Evolutionary conservation across 78 protist species (phyloP).

Genomic region (Dictyostelium discoideum): DNA sequence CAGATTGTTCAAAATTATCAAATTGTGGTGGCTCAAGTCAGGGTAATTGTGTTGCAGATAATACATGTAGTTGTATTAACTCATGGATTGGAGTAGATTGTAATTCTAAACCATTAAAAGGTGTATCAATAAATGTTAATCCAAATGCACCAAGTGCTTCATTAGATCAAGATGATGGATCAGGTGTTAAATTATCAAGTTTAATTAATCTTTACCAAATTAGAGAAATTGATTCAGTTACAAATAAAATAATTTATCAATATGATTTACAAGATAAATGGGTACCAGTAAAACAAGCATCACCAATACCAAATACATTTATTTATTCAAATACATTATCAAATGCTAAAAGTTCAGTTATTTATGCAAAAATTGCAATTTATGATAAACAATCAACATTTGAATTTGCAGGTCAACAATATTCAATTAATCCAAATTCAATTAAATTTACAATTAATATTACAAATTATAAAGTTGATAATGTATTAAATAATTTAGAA

Average conservation of each 20-base stretch:
- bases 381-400: background rate
- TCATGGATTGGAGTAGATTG: background rate
- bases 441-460: background rate
- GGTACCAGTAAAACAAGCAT: background rate
- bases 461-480: background rate
- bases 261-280: background rate
- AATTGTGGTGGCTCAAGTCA: background rate
- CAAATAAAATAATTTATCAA: background rate
- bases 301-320: background rate
- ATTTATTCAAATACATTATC: background rate
- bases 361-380: background rate
- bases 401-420: slow-evolving; percentile 10
- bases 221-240: background rate
- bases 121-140: background rate
- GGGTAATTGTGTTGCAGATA: background rate
- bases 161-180: background rate
- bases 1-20: background rate
- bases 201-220: background rate
- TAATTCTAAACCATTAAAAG: background rate
- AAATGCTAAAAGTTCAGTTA: background rate
- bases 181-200: background rate
- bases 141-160: background rate
- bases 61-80: background rate
- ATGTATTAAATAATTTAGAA: background rate
- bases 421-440: background rate